These are phyloP conservation scores for Cylindrodendrum hubeiense DNA, from an alignment of 2,329 filamentous ascomycete genomes.

Conservation along the genomic window DNA sequence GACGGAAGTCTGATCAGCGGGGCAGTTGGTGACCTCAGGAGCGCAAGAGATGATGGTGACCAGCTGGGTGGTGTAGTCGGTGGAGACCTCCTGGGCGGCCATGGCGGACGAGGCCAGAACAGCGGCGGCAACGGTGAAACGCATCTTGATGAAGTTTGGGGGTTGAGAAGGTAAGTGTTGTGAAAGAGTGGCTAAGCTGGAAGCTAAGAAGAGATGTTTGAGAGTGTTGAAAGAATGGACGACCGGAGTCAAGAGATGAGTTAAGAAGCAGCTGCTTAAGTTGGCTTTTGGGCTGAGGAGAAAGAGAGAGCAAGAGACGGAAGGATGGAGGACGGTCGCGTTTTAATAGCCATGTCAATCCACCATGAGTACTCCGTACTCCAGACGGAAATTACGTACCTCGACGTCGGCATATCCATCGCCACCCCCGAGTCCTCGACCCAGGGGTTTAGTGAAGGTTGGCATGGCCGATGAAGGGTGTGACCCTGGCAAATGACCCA, in stretches of 20 bases:
- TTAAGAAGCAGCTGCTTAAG: slow-evolving; percentile 53
- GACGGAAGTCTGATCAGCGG: slow-evolving; percentile 39
- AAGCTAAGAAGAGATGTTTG: slow-evolving; percentile 44
- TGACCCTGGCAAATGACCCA: slow-evolving; percentile 39
- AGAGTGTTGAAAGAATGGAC: slow-evolving; percentile 64
- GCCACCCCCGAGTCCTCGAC: slow-evolving; percentile 32
- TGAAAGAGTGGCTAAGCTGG: slow-evolving; percentile 44
- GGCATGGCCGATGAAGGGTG: slow-evolving; percentile 30
- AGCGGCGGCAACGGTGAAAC: slow-evolving; percentile 67
- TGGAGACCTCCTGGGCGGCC: slow-evolving; percentile 53
- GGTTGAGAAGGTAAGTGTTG: slow-evolving; percentile 44
- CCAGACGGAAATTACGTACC: slow-evolving; percentile 44
- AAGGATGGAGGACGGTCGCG: slow-evolving; percentile 51
- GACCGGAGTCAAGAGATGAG: slow-evolving; percentile 66
- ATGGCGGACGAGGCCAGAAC: slow-evolving; percentile 57
- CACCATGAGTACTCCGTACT: slow-evolving; percentile 32
- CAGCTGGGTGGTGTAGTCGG: slow-evolving; percentile 69
- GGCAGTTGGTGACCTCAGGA: slow-evolving; percentile 45
- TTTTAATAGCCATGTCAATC: slow-evolving; percentile 60
- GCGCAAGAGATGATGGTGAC: slow-evolving; percentile 73
- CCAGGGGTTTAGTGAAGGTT: slow-evolving; percentile 40
- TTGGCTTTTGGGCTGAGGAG: slow-evolving; percentile 59
- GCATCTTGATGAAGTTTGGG: slow-evolving; percentile 66
- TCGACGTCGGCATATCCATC: slow-evolving; percentile 25
- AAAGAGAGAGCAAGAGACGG: slow-evolving; percentile 43